Evolutionary conservation across 2,329 filamentous ascomycete genomes (phyloP).

Genomic region (Paecilomyces formosus): DNA sequence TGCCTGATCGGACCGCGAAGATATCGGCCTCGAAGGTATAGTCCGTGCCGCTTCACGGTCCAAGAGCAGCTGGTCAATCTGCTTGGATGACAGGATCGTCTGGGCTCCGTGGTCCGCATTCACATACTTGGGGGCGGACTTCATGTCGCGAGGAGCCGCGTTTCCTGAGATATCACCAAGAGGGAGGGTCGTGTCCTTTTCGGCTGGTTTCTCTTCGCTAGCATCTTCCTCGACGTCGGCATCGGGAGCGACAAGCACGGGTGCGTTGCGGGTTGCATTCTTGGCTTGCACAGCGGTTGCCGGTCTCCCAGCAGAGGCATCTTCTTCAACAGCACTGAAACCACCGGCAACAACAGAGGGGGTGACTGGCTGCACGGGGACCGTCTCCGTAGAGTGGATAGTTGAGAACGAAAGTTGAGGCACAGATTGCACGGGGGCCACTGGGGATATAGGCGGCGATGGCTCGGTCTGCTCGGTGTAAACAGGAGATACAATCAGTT

Average conservation of each 20-base stretch:
- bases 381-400: constrained; percentile 39
- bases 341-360: constrained; percentile 9
- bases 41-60: constrained; percentile 38
- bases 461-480: constrained; percentile 20
- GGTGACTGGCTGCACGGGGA: constrained; percentile 36
- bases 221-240: constrained; percentile 52
- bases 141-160: constrained; percentile 24
- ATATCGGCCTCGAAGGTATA: constrained; percentile 16
- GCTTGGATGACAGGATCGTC: constrained; percentile 72
- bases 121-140: constrained; percentile 19
- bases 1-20: constrained; percentile 20
- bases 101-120: constrained; percentile 69
- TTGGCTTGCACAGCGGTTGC: constrained; percentile 11
- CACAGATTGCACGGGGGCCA: constrained; percentile 19
- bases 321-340: constrained; percentile 16
- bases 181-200: constrained; percentile 36
- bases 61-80: constrained; percentile 69
- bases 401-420: constrained; percentile 29
- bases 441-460: constrained; percentile 11
- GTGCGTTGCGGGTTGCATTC: constrained; percentile 3
- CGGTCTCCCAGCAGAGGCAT: constrained; percentile 11
- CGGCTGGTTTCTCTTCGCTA: constrained; percentile 20
- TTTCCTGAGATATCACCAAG: constrained; percentile 60
- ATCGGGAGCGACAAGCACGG: constrained; percentile 18
- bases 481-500: constrained; percentile 22